Evolutionary conservation across 2,329 filamentous ascomycete genomes (phyloP).

Genomic region (Xenoacremonium recifei): DNA sequence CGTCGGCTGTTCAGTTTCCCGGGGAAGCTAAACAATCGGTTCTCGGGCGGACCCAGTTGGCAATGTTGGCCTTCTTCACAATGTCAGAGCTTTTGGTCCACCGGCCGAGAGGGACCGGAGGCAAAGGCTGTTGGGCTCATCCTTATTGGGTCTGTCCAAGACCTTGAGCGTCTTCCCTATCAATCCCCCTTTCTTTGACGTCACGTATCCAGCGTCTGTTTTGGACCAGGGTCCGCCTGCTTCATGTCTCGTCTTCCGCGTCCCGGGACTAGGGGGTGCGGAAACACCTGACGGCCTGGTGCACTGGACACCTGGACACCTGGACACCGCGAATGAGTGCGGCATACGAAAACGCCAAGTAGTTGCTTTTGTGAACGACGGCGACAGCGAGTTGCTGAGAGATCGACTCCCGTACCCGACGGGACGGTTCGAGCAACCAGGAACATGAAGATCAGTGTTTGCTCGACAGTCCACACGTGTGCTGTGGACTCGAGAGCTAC

Average conservation of each 20-base stretch:
- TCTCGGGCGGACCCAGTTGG: slow-evolving; percentile 10
- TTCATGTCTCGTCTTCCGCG: slow-evolving; percentile 1
- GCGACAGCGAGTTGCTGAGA: slow-evolving; percentile 3
- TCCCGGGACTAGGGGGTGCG: slow-evolving; percentile 7
- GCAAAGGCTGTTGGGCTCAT: slow-evolving; percentile 12
- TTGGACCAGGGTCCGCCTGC: slow-evolving; percentile 7
- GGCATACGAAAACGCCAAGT: too few species aligned
- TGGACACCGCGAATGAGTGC: too few species aligned
- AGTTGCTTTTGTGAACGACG: too few species aligned
- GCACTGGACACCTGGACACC: too few species aligned
- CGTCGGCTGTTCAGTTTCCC: slow-evolving; percentile 23
- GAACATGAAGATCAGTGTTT: slow-evolving; percentile 7
- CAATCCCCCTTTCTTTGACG: slow-evolving; percentile 3
- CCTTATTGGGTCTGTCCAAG: slow-evolving; percentile 10
- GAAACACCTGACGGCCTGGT: slow-evolving; percentile 6
- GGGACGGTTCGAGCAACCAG: slow-evolving; percentile 7
- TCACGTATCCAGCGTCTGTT: slow-evolving; percentile 11
- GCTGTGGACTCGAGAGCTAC: slow-evolving; percentile 1
- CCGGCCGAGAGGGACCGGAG: slow-evolving; percentile 22
- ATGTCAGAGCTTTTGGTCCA: slow-evolving; percentile 15
- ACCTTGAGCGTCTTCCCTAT: background rate
- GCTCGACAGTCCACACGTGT: slow-evolving; percentile 6
- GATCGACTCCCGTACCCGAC: slow-evolving; percentile 3
- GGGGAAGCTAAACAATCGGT: slow-evolving; percentile 17
- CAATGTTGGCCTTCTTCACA: too few species aligned